These are phyloP conservation scores for Dryas integrifolia DNA, from an alignment of 331 rosid genomes.

Conservation along the genomic window DNA sequence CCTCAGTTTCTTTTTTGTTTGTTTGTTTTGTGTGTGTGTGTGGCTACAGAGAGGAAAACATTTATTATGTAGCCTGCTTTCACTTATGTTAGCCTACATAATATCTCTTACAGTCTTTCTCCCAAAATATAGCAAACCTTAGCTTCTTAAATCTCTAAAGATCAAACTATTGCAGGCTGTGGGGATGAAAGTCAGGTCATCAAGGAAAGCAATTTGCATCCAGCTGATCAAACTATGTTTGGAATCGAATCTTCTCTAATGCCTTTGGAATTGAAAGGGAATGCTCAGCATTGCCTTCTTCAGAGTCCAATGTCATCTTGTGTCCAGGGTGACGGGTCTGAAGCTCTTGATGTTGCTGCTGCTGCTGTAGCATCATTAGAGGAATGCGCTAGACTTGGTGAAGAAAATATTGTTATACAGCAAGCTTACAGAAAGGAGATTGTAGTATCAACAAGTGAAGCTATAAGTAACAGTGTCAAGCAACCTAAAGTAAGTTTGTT, in stretches of 20 bases:
- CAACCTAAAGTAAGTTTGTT: constrained; percentile 35
- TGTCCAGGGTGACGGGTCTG: constrained; percentile 39
- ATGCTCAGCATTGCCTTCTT: constrained; percentile 40
- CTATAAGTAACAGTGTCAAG: constrained; percentile 35
- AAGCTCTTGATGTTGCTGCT: constrained; percentile 25
- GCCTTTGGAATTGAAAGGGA: constrained; percentile 43
- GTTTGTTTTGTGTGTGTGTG: background rate
- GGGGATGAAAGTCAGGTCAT: constrained; percentile 43
- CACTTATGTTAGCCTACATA: constrained; percentile 6
- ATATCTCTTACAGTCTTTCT: background rate
- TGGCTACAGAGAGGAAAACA: background rate
- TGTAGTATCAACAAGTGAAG: constrained; percentile 42
- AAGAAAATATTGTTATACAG: constrained; percentile 38
- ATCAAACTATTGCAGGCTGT: constrained; percentile 46
- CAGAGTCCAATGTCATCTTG: constrained; percentile 46
- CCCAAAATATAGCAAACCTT: background rate
- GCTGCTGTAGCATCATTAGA: constrained; percentile 35
- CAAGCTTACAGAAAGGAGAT: constrained; percentile 38
- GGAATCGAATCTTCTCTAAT: constrained; percentile 38
- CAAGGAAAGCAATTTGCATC: constrained; percentile 37
- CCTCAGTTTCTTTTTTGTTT: no score
- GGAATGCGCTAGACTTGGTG: constrained; percentile 26
- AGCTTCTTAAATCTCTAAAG: background rate
- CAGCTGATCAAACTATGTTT: constrained; percentile 46
- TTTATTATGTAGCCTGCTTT: constrained; percentile 8